phyloP scores from a whole-genome alignment of 1,139 yeast genomes.

The Fermentozyma sake region DNA sequence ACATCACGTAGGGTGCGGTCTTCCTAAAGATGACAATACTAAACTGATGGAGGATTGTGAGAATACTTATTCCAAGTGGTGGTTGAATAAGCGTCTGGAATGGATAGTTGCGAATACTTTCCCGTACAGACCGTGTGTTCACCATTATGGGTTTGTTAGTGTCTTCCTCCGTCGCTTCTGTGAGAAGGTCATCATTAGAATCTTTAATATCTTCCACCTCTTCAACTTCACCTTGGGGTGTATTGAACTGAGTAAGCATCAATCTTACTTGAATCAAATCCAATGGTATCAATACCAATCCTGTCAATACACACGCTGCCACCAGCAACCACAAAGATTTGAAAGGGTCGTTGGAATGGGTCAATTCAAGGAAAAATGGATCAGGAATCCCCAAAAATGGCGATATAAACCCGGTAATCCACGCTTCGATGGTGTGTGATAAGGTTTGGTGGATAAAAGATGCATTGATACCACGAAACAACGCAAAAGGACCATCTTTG shows the following conservation, averaged over 20 bases:
- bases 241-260: conserved; percentile 54
- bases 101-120: conserved; percentile 35
- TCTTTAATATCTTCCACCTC: neutral
- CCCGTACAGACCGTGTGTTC: conserved; percentile 35
- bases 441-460: conserved; percentile 75
- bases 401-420: conserved; percentile 85
- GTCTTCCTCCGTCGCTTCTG: no score
- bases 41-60: conserved; percentile 60
- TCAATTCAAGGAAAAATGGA: conserved; percentile 78
- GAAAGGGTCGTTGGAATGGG: conserved; percentile 76
- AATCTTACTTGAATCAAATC: conserved; percentile 77
- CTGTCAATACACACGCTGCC: conserved; percentile 69
- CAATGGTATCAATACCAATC: conserved; percentile 74
- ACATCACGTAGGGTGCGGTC: conserved; percentile 69
- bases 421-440: conserved; percentile 77
- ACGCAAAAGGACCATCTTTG: conserved; percentile 78
- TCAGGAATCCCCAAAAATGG: conserved; percentile 86
- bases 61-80: conserved; percentile 43
- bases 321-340: conserved; percentile 64
- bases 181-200: conserved; percentile 1
- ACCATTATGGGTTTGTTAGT: neutral
- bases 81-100: conserved; percentile 49
- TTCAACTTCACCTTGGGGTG: conserved; percentile 8
- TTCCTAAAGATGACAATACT: conserved; percentile 59
- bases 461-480: conserved; percentile 85